phyloP scores from a whole-genome alignment of 305 asterid species.

The Fraxinus floribunda region DNA sequence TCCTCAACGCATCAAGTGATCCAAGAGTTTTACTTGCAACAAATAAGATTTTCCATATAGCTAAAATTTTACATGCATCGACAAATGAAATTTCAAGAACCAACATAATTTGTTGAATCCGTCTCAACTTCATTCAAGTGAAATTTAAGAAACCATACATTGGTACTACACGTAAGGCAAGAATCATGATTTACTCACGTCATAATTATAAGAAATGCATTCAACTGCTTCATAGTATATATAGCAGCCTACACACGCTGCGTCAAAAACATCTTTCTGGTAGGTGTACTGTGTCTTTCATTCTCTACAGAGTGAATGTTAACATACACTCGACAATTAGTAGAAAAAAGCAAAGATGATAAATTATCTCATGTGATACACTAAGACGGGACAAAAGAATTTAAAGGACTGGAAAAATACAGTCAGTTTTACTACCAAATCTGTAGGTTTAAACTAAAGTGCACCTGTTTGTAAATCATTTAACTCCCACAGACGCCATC shows the following conservation, averaged over 20 bases:
- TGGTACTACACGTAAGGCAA: neutral
- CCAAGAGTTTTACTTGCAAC: neutral
- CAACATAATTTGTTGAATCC: neutral
- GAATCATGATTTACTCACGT: neutral
- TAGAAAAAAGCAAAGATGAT: neutral
- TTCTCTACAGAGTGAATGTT: conserved; percentile 15
- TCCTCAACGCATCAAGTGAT: neutral
- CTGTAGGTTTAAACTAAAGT: neutral
- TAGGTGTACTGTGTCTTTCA: neutral
- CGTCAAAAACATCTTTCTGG: neutral
- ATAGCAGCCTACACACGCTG: neutral
- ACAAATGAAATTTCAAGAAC: neutral
- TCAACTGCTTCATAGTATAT: neutral
- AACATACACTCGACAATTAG: conserved; percentile 24
- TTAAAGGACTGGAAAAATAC: conserved; percentile 4
- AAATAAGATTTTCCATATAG: neutral
- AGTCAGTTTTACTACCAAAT: conserved; percentile 15
- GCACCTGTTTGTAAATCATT: conserved; percentile 35
- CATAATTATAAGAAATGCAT: neutral
- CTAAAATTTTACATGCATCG: neutral
- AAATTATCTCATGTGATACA: conserved; percentile 10
- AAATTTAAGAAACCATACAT: neutral
- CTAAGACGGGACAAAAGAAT: conserved; percentile 23
- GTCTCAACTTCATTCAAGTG: neutral
- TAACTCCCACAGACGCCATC: conserved; percentile 85